Percentiles rank a stretch among this genome's conserved stretches.
Conservation (phyloP, 2,329 filamentous ascomycete genomes). For the Neophaeococcomyces aloes region DNA sequence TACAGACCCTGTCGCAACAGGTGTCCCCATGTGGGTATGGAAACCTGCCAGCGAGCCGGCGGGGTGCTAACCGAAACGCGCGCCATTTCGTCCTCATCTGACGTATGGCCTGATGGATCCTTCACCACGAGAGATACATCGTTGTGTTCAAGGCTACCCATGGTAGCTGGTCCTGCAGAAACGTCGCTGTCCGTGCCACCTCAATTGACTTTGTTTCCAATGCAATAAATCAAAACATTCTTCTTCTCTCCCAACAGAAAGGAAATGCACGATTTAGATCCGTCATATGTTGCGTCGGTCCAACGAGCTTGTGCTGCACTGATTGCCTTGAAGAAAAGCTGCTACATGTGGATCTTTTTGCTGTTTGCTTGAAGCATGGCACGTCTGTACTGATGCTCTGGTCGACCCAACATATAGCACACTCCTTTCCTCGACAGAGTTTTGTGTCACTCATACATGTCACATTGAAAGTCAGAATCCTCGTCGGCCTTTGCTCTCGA, state of each 20-base stretch:
- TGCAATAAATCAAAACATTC: conserved; percentile 5
- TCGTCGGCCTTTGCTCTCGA: conserved; percentile 9
- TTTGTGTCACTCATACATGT: conserved; percentile 5
- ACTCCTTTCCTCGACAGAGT: not conserved
- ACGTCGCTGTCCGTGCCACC: conserved; percentile 6
- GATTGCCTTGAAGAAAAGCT: conserved; percentile 2
- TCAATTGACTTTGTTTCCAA: not conserved
- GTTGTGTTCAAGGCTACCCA: conserved; percentile 7
- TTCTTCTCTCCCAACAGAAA: not conserved
- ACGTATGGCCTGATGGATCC: conserved; percentile 2
- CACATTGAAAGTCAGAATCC: conserved; percentile 3
- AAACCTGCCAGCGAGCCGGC: conserved; percentile 2
- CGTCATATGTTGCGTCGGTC: conserved; percentile 1
- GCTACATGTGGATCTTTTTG: conserved; percentile 4
- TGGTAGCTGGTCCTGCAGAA: conserved; percentile 2
- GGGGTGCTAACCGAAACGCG: conserved; percentile 6
- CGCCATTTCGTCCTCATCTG: conserved; percentile 3
- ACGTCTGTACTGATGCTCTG: not conserved
- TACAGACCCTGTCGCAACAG: too few species aligned
- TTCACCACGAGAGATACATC: conserved; percentile 5
- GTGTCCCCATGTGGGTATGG: not conserved
- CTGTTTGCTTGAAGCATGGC: conserved; percentile 3
- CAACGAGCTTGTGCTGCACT: conserved; percentile 7
- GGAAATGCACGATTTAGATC: conserved; percentile 2
- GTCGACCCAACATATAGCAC: conserved; percentile 4